Percentiles rank a stretch among this genome's conserved stretches.
phyloP scores from a whole-genome alignment of 2,329 filamentous ascomycete species.

The Botrytis byssoidea region DNA sequence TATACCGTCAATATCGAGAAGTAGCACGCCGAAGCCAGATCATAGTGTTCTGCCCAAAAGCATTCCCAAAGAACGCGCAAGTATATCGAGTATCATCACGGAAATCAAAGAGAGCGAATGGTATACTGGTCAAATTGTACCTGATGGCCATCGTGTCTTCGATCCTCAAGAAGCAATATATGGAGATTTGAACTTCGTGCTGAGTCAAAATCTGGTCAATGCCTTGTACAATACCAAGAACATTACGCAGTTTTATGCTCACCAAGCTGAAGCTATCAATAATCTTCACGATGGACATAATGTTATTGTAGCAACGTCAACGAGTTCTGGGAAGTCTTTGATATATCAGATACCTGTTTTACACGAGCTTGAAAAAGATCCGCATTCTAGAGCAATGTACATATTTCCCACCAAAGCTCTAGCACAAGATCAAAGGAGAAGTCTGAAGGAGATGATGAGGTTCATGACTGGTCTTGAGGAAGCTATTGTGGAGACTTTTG shows the following conservation, averaged over 20 bases:
- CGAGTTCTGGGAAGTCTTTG: constrained; percentile 94
- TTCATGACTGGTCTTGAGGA: constrained; percentile 78
- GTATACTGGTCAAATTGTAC: constrained; percentile 92
- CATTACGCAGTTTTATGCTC: constrained; percentile 83
- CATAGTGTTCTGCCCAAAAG: constrained; percentile 57
- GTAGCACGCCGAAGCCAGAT: constrained; percentile 38
- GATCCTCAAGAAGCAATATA: constrained; percentile 79
- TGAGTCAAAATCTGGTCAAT: constrained; percentile 93
- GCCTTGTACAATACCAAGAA: constrained; percentile 88
- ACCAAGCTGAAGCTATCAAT: constrained; percentile 94
- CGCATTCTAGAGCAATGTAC: constrained; percentile 82
- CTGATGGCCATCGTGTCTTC: constrained; percentile 87
- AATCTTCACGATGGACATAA: constrained; percentile 76
- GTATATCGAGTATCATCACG: constrained; percentile 78
- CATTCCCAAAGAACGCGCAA: constrained; percentile 78
- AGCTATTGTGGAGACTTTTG: constrained; percentile 84
- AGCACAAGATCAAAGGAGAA: constrained; percentile 89
- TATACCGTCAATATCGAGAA: constrained; percentile 48
- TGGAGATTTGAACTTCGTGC: constrained; percentile 77
- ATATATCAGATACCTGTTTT: constrained; percentile 96
- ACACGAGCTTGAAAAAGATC: constrained; percentile 77
- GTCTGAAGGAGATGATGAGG: constrained; percentile 77
- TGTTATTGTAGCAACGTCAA: constrained; percentile 92
- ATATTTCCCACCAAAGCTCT: constrained; percentile 97
- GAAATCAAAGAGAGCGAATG: constrained; percentile 80